Evolutionary conservation across 495 filamentous ascomycete genomes (phyloP).

Genomic region (Penicillium diatomitis): DNA sequence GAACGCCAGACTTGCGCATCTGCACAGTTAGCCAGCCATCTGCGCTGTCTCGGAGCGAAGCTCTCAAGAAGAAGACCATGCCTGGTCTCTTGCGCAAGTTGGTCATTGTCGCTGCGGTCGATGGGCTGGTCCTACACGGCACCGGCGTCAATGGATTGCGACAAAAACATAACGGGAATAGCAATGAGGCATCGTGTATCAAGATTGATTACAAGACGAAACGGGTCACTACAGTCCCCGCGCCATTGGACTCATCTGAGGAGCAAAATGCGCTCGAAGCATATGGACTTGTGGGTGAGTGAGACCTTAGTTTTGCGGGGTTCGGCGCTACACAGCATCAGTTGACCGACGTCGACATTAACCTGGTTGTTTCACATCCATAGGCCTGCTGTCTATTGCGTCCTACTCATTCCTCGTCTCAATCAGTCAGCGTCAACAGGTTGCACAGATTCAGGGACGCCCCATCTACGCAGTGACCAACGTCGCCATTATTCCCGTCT

Average conservation of each 20-base stretch:
- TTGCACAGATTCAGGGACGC: constrained; percentile 72
- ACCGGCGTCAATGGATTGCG: constrained; percentile 39
- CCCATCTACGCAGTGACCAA: constrained; percentile 80
- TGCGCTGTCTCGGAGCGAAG: constrained; percentile 17
- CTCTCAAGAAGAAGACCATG: constrained; percentile 24
- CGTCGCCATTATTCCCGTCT: constrained; percentile 77
- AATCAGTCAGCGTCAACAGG: constrained; percentile 75
- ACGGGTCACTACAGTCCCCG: constrained; percentile 38
- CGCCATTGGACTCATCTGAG: constrained; percentile 28
- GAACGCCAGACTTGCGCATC: too few species aligned
- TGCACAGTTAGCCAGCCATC: too few species aligned
- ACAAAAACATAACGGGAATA: constrained; percentile 18
- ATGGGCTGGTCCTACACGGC: constrained; percentile 80
- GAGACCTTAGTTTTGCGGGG: not conserved
- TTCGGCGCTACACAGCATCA: not conserved
- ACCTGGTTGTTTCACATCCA: not conserved
- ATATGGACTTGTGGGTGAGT: constrained; percentile 78
- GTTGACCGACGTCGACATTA: too few species aligned
- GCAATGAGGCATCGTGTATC: constrained; percentile 39
- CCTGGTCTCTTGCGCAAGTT: constrained; percentile 70
- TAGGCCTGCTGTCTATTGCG: constrained; percentile 66
- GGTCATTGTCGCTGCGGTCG: constrained; percentile 70
- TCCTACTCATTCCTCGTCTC: constrained; percentile 72
- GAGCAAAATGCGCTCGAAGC: constrained; percentile 52
- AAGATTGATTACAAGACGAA: constrained; percentile 70